Evolutionary conservation across 768 basidiomycete species (phyloP), one percentile per base, ranked within the genome.

Genomic region (Naganishia vaughanmartiniae): DNA sequence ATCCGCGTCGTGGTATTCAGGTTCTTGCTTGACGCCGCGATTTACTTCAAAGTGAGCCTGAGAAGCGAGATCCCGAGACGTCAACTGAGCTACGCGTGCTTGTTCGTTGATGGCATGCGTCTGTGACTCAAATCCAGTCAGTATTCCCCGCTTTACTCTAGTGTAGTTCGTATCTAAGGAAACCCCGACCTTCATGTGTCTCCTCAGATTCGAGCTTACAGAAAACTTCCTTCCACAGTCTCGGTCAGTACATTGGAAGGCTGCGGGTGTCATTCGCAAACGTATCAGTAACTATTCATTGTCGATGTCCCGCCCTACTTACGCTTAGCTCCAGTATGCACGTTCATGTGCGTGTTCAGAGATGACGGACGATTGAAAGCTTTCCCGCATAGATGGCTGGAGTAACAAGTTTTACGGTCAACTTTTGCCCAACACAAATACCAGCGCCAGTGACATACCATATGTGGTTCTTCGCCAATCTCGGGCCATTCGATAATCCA

Each of bases 281-380:
- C 6, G 3, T 17, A 28, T 45, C 60, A 45, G 17, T 7, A 42
- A 24, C 21, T 26, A n/a, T 28, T 4, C 17, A 45, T 26, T 10
- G 26, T 39, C 36, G 54, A 55, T 42, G 19, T 4, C 26, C 42
- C 45, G 9, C 5, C 26, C n/a, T 46, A 73, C 76, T 73, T 67
- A 79, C 79, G 79, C 57, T 77, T 79, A 24, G 75, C 77, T 6
- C 79, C 78, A 12, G 79, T 81, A 54, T 81, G 79, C 11, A 81
- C 79, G 0, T 76, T 65, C 76, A 79, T 78, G 70, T 81, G 79
- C 0, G 79, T 77, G 15, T 73, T 72, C 21, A 81, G 67, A 9
- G 78, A 77, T 21, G 74, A 75, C 3, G 79, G 79, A 17, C 79
- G 65, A 55, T 76, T 77, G 70, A 81, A 81, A 0, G 73, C 54